phyloP scores from a whole-genome alignment of 768 basidiomycete genomes.

The Trichaptum fuscoviolaceum region DNA sequence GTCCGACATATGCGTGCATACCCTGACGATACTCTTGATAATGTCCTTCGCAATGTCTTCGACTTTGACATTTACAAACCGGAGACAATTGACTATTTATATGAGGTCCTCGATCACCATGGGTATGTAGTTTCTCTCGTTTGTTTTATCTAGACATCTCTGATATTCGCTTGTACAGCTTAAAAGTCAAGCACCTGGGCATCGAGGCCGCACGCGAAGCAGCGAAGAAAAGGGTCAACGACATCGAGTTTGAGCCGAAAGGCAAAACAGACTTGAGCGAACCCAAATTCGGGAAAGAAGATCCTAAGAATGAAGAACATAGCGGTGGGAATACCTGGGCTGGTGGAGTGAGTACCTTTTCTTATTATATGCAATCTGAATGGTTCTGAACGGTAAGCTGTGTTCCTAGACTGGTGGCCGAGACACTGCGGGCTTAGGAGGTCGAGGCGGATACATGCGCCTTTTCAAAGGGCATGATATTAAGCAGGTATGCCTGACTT shows the following conservation, averaged over 20 bases:
- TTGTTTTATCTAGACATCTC: neutral
- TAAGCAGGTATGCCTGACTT: conserved; percentile 39
- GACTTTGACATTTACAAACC: conserved; percentile 67
- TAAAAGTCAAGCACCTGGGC: conserved; percentile 49
- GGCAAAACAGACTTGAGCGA: conserved; percentile 39
- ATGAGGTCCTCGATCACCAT: conserved; percentile 52
- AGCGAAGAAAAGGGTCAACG: conserved; percentile 43
- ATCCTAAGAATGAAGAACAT: conserved; percentile 48
- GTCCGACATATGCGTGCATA: conserved; percentile 59
- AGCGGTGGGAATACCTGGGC: conserved; percentile 60
- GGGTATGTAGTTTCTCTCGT: conserved; percentile 35
- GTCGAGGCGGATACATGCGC: conserved; percentile 63
- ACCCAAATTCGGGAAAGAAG: conserved; percentile 60
- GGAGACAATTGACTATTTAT: conserved; percentile 57
- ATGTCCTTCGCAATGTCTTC: conserved; percentile 58
- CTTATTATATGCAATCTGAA: neutral
- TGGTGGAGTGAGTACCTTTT: conserved; percentile 42
- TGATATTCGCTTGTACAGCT: conserved; percentile 23
- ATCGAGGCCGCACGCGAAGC: conserved; percentile 53
- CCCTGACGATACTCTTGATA: conserved; percentile 52
- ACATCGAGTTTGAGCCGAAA: conserved; percentile 53
- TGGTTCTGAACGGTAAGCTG: neutral
- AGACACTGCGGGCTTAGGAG: conserved; percentile 62
- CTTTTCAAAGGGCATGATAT: conserved; percentile 59
- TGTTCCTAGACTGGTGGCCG: conserved; percentile 51